Conservation (phyloP, 192 early-diverging fungal species). For the Rhizophlyctis rosea region DNA sequence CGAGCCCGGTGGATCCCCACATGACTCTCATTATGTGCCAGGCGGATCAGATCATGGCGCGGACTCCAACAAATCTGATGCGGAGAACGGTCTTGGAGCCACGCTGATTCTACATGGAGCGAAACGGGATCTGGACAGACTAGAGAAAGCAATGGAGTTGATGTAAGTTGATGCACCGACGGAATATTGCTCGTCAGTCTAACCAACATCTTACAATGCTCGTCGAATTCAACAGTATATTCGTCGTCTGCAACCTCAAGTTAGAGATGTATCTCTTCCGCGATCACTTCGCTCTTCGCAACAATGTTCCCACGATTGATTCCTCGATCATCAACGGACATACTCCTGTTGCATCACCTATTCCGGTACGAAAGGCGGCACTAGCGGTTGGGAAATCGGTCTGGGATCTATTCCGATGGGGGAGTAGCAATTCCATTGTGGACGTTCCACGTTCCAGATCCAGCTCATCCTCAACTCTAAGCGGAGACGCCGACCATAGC, state of each 20-base stretch:
- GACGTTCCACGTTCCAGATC: too few relatives aligned
- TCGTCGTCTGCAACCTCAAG: slow-evolving; percentile 35
- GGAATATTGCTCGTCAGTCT: too few relatives aligned
- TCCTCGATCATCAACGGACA: background rate
- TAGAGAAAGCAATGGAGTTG: slow-evolving; percentile 36
- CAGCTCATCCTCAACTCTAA: too few relatives aligned
- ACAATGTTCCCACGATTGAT: background rate
- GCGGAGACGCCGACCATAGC: background rate
- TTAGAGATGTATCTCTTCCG: slow-evolving; percentile 34
- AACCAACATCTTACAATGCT: too few relatives aligned
- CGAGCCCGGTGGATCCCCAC: slow-evolving; percentile 9
- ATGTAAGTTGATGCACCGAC: too few relatives aligned
- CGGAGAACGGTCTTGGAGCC: slow-evolving; percentile 29
- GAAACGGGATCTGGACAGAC: slow-evolving; percentile 12
- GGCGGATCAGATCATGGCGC: background rate
- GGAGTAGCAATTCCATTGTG: background rate
- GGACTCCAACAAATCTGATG: background rate
- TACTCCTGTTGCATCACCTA: slow-evolving; percentile 10
- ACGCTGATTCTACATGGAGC: slow-evolving; percentile 26
- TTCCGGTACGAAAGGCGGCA: background rate
- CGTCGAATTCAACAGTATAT: too few relatives aligned
- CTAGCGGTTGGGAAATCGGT: background rate
- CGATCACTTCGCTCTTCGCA: slow-evolving; percentile 28
- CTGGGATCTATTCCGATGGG: slow-evolving; percentile 8
- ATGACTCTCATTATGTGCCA: slow-evolving; percentile 26